Base-by-base conservation (phyloP, 1,284 basidiomycete genomes). In the Fomitopsis betulina region DNA sequence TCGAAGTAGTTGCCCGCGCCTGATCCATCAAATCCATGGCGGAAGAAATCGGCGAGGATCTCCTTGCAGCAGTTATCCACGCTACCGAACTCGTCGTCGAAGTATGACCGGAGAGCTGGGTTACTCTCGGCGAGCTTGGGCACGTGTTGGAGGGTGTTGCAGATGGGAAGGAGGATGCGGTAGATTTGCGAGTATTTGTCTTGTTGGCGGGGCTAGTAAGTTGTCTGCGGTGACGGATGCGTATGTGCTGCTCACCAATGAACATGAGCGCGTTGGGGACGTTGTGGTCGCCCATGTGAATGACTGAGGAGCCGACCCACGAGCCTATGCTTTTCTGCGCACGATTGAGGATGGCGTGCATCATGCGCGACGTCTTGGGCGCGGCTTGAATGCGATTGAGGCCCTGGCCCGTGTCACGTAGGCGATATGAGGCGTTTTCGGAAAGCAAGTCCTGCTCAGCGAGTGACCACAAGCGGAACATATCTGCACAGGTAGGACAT, bases 111-210 rank as follows among this genome's bases (percentile, higher is more conserved):
- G 21, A 93, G 65, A 9, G 87, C 85, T 17, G 88, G 86, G 62
- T 85, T 51, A n/a, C 17, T 88, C 43, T 80, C 74, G 13, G 78
- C 75, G n/a, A 93, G 72, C 19, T 67, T 66, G 4, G 86, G 83
- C 59, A 93, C 87, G 62, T 90, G 86, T 3, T 79, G 77, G 55
- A 93, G 79, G 19, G 88, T 84, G 64, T 87, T 92, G 74, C 87
- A 91, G 59, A 93, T 88, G 3, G 90, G 90, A 40, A 92, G 77
- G 19, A 93, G 82, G 68, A 93, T 93, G 62, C 90, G 87, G 72
- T 93, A 93, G 54, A 93, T 88, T 69, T 93, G 90, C 12, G 89
- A 91, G 72, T 93, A 93, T 70, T 93, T 93, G 78, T 93, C 85
- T 80, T 27, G 19, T 5, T 10, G n/a, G 15, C 9, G 25, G 21